Evolutionary conservation across 2,329 filamentous ascomycete genomes (phyloP), one percentile per base, ranked within the genome.

Genomic region (Paracamarosporium sp.): DNA sequence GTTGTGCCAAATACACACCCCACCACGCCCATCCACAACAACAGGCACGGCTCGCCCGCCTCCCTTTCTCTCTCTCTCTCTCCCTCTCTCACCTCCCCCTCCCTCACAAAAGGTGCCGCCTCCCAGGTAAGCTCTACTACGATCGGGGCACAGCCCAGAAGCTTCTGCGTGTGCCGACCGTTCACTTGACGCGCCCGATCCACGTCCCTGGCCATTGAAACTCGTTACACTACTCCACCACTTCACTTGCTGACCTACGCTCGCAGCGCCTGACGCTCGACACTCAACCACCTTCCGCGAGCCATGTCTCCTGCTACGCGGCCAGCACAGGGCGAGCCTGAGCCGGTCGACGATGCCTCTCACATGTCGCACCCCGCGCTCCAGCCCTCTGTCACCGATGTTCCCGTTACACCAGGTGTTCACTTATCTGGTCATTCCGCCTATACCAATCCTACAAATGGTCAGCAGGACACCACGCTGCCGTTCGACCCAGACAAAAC

Each of bases 321-420:
- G 17, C 48, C 63, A 48, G 57, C 58, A 31, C 57, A 58, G 36
- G 56, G 51, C 41, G 46, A 57, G 15, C 63, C 65, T 17, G 67
- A 67, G 41, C 54, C 65, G 25, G 66, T 71, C 54, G 70, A 70
- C 38, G 62, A 66, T n/a, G 56, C 62, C 31, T 66, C 70, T 25
- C 76, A 79, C 69, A 30, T 30, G 25, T 43, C 36, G 36, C 48
- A 51, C 22, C 78, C 78, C 28, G 78, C 77, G 5, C 73, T 79
- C 28, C 69, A 77, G 20, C 69, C 74, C 50, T 72, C 68, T 36
- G 61, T 78, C 55, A 79, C 73, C 46, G 66, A 65, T 12, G 72
- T 79, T 15, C 79, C 79, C 12, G 79, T 81, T 50, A 81, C 79
- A 11, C 79, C 79, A 20, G 78, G 75, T 46, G 70, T 78, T 5